phyloP scores from a whole-genome alignment of 805 yeast genomes.

The Schwanniomyces sp. region DNA sequence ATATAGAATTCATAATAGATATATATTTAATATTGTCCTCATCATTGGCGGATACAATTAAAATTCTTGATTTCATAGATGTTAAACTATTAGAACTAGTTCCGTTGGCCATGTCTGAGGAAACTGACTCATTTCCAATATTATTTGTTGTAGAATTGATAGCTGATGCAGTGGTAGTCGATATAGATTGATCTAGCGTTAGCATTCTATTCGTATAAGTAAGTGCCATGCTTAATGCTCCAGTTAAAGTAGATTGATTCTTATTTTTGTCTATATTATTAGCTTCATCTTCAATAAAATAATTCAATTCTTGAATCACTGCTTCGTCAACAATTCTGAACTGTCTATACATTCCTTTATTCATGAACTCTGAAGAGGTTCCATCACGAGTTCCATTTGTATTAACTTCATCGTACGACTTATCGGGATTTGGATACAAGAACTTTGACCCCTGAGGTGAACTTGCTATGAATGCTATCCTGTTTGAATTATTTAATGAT shows the following conservation, averaged over 20 bases:
- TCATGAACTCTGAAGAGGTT: constrained; percentile 30
- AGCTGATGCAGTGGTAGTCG: constrained; percentile 45
- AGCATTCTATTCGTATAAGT: constrained; percentile 73
- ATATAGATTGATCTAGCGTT: constrained; percentile 46
- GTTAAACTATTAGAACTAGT: constrained; percentile 16
- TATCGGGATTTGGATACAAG: constrained; percentile 58
- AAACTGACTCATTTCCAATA: constrained; percentile 7
- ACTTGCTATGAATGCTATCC: constrained; percentile 77
- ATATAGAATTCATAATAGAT: constrained; percentile 92
- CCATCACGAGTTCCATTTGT: constrained; percentile 3
- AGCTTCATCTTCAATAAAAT: constrained; percentile 15
- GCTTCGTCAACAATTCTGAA: constrained; percentile 77
- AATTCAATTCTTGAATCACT: constrained; percentile 58
- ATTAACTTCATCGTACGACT: constrained; percentile 12
- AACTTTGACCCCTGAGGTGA: constrained; percentile 69
- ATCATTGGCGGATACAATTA: constrained; percentile 68
- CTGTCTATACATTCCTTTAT: constrained; percentile 77
- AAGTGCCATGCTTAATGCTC: constrained; percentile 81
- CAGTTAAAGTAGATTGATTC: constrained; percentile 51
- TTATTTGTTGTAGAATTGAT: constrained; percentile 36
- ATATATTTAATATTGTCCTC: constrained; percentile 82
- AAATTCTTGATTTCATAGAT: constrained; percentile 37
- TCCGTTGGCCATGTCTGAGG: constrained; percentile 10
- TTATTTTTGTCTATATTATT: constrained; percentile 38
- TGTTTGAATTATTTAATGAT: constrained; percentile 79